Evolutionary conservation across 1,139 yeast species (phyloP).

Genomic region (Citeromyces hawaiiensis): DNA sequence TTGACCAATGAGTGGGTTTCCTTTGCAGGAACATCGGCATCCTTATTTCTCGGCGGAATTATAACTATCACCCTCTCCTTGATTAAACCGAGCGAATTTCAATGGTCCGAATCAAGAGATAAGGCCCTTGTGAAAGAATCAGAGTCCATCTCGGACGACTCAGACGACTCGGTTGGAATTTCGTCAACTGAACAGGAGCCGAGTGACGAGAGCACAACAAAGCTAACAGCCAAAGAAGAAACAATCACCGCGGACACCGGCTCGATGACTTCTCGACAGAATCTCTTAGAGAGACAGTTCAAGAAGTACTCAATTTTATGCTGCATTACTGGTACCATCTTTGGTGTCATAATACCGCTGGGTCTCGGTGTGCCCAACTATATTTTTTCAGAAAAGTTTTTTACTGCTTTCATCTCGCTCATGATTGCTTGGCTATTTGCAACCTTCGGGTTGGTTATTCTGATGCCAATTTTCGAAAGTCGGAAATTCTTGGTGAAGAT

Average conservation of each 20-base stretch:
- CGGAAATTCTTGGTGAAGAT: conserved; percentile 14
- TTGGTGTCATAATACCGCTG: conserved; percentile 51
- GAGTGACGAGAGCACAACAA: conserved; percentile 6
- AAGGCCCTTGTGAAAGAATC: conserved; percentile 32
- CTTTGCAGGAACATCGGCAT: conserved; percentile 79
- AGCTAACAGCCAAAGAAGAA: conserved; percentile 15
- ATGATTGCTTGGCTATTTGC: conserved; percentile 23
- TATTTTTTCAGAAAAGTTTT: conserved; percentile 19
- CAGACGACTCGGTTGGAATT: conserved; percentile 47
- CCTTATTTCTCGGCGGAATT: conserved; percentile 61
- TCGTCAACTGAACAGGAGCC: conserved; percentile 17
- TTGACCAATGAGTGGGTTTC: conserved; percentile 72
- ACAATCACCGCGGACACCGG: conserved; percentile 22
- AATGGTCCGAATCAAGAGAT: conserved; percentile 47
- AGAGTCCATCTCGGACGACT: conserved; percentile 21
- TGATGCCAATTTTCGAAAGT: conserved; percentile 31
- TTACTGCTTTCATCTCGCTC: conserved; percentile 23
- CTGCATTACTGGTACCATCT: conserved; percentile 38
- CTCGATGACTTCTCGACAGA: conserved; percentile 26
- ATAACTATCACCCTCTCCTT: conserved; percentile 55
- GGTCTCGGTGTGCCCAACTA: conserved; percentile 42
- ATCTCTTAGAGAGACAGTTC: conserved; percentile 32
- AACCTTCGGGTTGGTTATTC: conserved; percentile 18
- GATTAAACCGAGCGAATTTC: conserved; percentile 54
- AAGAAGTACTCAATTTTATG: conserved; percentile 43